Conservation (phyloP, 192 early-diverging fungal genomes). For the Dispira simplex region DNA sequence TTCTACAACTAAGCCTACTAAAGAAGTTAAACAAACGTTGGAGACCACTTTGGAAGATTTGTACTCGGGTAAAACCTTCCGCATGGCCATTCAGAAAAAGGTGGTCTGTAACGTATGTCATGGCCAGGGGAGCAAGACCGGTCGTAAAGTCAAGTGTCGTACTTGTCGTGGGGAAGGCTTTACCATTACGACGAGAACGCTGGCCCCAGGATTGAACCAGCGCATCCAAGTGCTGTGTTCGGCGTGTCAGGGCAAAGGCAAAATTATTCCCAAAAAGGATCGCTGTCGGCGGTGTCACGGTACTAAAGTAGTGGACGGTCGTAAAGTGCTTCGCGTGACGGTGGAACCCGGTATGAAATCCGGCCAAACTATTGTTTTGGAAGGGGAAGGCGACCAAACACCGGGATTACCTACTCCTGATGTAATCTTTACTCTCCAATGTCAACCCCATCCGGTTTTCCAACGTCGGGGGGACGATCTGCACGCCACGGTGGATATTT, state of each 20-base stretch:
- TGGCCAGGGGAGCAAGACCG: conserved; percentile 49
- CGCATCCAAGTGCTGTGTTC: conserved; percentile 41
- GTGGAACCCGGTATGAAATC: conserved; percentile 91
- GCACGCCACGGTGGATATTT: conserved; percentile 58
- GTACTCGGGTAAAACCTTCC: conserved; percentile 76
- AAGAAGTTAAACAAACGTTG: conserved; percentile 59
- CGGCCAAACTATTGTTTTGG: conserved; percentile 78
- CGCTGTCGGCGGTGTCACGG: conserved; percentile 92
- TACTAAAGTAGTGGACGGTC: conserved; percentile 62
- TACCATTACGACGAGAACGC: not conserved
- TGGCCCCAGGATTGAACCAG: conserved; percentile 10
- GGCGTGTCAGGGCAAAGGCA: conserved; percentile 56
- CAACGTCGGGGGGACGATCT: conserved; percentile 70
- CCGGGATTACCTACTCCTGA: conserved; percentile 85
- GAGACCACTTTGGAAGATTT: conserved; percentile 80
- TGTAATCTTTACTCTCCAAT: conserved; percentile 79
- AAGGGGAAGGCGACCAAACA: conserved; percentile 89
- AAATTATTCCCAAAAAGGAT: conserved; percentile 72
- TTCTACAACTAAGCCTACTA: conserved; percentile 54
- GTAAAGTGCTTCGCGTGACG: conserved; percentile 80
- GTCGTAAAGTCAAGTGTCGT: not conserved
- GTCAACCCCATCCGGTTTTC: conserved; percentile 68
- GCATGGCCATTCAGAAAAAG: conserved; percentile 80
- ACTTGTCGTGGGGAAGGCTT: conserved; percentile 1
- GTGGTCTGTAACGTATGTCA: conserved; percentile 71